A percentile compares a stretch with the other conserved stretches of the same genome.
Evolutionary conservation across 73 alveolate species (phyloP).

Genomic region (Stentor roeselii): DNA sequence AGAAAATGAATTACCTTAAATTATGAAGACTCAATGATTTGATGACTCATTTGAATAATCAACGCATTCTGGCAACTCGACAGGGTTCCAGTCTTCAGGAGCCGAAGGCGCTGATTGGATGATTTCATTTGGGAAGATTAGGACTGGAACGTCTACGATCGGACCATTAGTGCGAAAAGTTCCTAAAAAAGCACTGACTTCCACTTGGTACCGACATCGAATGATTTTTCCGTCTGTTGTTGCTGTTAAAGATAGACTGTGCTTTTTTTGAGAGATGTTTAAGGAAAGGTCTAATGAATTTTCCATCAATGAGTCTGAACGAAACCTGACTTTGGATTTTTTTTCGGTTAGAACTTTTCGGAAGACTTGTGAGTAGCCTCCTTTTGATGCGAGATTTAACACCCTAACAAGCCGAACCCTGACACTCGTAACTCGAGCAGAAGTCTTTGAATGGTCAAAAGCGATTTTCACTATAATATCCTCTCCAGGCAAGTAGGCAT

Average conservation of each 20-base stretch:
- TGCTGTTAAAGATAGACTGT: background rate
- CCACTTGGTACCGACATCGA: background rate
- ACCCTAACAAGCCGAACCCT: background rate
- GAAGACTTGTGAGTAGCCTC: background rate
- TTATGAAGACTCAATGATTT: too few relatives aligned
- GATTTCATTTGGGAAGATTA: background rate
- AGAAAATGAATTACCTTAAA: too few relatives aligned
- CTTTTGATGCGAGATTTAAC: background rate
- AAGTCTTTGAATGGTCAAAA: background rate
- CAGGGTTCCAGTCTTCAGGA: conserved; percentile 1
- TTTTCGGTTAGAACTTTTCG: background rate
- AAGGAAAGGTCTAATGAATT: too few relatives aligned
- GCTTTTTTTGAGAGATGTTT: too few relatives aligned
- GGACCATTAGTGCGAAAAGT: background rate
- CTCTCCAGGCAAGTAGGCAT: background rate
- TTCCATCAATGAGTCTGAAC: too few relatives aligned
- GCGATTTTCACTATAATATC: background rate
- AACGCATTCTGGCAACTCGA: background rate
- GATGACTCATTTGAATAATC: too few relatives aligned
- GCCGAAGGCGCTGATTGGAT: background rate
- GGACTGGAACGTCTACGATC: background rate
- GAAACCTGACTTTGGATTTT: background rate
- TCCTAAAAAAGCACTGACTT: background rate
- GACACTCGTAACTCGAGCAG: background rate
- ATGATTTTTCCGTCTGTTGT: background rate